A percentile compares a stretch with the other conserved stretches of the same genome.
Evolutionary conservation across 495 filamentous ascomycete species (phyloP).

Genomic region (Podospora pseudocomata): DNA sequence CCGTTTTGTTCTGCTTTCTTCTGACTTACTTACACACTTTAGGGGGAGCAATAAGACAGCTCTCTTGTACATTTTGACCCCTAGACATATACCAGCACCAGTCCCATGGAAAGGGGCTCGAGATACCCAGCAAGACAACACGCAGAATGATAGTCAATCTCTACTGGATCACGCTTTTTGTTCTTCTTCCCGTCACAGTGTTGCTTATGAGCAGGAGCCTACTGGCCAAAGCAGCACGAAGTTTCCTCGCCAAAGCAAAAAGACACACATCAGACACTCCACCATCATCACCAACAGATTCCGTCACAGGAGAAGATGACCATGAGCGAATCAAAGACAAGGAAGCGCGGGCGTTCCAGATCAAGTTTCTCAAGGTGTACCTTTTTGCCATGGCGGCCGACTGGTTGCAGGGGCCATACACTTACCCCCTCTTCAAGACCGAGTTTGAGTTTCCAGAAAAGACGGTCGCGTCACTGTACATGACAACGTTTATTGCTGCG

Average conservation of each 20-base stretch:
- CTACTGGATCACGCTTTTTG: neutral
- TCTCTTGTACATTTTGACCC: neutral
- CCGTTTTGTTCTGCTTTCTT: neutral
- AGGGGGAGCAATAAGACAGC: neutral
- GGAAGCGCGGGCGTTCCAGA: slow-evolving; percentile 4
- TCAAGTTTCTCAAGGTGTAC: slow-evolving; percentile 5
- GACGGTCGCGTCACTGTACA: slow-evolving; percentile 2
- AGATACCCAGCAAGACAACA: neutral
- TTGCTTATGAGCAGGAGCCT: neutral
- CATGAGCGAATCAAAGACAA: neutral
- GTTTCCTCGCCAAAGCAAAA: neutral
- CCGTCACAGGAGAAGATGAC: neutral
- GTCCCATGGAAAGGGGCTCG: neutral
- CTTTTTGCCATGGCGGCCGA: neutral
- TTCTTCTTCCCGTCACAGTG: neutral
- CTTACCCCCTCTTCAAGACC: neutral
- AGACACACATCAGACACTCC: neutral
- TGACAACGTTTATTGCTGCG: neutral
- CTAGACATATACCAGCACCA: neutral
- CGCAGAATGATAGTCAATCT: neutral
- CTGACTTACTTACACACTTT: neutral
- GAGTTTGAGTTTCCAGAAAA: neutral
- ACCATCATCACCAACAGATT: neutral
- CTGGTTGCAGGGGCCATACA: slow-evolving; percentile 5
- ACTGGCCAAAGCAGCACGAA: neutral